Conservation (phyloP, 2,329 filamentous ascomycete genomes). For the Talaromyces pinophilus region DNA sequence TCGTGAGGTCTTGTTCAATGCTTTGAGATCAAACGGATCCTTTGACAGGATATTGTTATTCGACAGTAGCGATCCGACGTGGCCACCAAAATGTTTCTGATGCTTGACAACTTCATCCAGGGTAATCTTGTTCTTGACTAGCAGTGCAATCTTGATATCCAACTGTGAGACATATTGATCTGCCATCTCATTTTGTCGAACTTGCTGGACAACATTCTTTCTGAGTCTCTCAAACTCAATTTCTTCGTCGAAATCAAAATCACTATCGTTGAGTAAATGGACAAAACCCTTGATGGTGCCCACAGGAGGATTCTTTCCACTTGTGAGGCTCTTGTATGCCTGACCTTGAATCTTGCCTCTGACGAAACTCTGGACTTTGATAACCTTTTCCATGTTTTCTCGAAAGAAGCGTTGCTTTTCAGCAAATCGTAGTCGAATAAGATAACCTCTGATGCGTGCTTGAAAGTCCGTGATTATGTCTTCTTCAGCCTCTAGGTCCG, state of each 20-base stretch:
- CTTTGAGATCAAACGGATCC: slow-evolving; percentile 94
- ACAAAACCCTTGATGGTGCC: slow-evolving; percentile 98
- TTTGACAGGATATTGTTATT: slow-evolving; percentile 86
- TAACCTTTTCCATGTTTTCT: slow-evolving; percentile 97
- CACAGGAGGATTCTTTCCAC: slow-evolving; percentile 93
- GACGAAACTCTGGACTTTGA: slow-evolving; percentile 98
- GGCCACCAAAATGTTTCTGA: slow-evolving; percentile 92
- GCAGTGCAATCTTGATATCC: slow-evolving; percentile 96
- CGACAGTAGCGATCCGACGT: slow-evolving; percentile 78
- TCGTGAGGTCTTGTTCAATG: slow-evolving; percentile 92
- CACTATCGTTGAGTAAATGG: slow-evolving; percentile 94
- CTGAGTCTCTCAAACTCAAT: slow-evolving; percentile 93
- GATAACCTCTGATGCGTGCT: slow-evolving; percentile 68
- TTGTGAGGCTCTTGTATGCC: slow-evolving; percentile 95
- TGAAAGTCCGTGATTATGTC: slow-evolving; percentile 75
- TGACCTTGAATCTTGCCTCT: slow-evolving; percentile 93
- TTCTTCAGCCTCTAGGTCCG: slow-evolving; percentile 79
- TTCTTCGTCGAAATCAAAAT: slow-evolving; percentile 98
- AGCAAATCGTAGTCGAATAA: slow-evolving; percentile 73
- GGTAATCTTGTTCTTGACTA: slow-evolving; percentile 99
- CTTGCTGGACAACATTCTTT: slow-evolving; percentile 95
- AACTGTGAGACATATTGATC: slow-evolving; percentile 98
- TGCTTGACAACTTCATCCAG: slow-evolving; percentile 96
- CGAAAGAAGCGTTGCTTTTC: slow-evolving; percentile 88
- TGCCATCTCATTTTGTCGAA: slow-evolving; percentile 92